Percentiles rank a stretch among this genome's conserved stretches.
Evolutionary conservation across 176 grass and related monocot species (phyloP).

Genomic region (Oryza glaberrima): DNA sequence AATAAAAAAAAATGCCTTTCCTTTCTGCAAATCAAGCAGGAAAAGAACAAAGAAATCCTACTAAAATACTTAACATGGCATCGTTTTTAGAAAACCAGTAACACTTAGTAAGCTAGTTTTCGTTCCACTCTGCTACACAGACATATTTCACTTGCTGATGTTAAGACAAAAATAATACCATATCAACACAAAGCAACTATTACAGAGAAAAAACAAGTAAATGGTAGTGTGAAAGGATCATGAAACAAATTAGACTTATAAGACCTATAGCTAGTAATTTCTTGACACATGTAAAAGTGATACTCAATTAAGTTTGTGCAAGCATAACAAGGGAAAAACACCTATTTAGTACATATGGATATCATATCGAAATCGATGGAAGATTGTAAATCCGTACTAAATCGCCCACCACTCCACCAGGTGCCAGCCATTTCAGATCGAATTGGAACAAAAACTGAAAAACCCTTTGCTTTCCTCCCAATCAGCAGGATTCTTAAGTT

Average conservation of each 20-base stretch:
- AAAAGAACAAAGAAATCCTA: neutral
- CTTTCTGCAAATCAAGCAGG: conserved; percentile 26
- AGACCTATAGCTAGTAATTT: neutral
- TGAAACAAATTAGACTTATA: neutral
- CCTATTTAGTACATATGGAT: neutral
- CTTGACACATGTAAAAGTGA: neutral
- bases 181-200: neutral
- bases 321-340: conserved; percentile 16
- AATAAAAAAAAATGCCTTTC: neutral
- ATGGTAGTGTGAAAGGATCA: neutral
- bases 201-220: neutral
- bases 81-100: neutral
- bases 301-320: neutral
- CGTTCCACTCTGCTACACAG: neutral
- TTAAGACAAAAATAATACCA: conserved; percentile 3
- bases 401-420: neutral
- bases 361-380: neutral
- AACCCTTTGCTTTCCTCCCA: neutral
- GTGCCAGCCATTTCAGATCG: neutral
- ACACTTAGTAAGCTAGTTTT: neutral
- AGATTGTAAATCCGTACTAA: neutral
- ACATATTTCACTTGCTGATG: neutral
- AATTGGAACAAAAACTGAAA: neutral
- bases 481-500: neutral
- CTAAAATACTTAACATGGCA: conserved; percentile 4